phyloP scores from a whole-genome alignment of 331 rosid species.

The Erythrophleum ivorense region DNA sequence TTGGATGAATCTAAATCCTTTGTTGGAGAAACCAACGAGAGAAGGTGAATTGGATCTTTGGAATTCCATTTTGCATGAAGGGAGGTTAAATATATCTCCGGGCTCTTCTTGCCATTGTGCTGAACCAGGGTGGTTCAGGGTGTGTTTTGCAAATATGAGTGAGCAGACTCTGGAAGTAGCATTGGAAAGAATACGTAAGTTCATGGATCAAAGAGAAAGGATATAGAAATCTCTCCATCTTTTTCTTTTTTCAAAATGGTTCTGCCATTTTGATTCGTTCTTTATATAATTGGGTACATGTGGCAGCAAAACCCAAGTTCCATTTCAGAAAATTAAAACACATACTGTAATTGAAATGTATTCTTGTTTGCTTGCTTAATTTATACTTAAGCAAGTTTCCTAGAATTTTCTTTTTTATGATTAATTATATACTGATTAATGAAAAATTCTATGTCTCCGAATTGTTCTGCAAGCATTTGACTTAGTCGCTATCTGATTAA shows the following conservation, averaged over 20 bases:
- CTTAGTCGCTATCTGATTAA: slow-evolving; percentile 2
- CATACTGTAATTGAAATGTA: slow-evolving; percentile 37
- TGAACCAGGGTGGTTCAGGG: slow-evolving; percentile 99
- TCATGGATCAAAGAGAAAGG: slow-evolving; percentile 46
- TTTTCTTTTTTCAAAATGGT: slow-evolving; percentile 41
- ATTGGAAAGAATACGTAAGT: slow-evolving; percentile 59
- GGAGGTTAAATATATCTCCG: slow-evolving; percentile 84
- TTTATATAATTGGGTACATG: slow-evolving; percentile 39
- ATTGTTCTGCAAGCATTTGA: slow-evolving; percentile 29
- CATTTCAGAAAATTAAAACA: slow-evolving; percentile 29
- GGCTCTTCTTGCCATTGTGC: slow-evolving; percentile 91
- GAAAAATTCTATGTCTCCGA: slow-evolving; percentile 36
- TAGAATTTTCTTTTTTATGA: slow-evolving; percentile 25
- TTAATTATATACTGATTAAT: not conserved
- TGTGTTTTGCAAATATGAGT: slow-evolving; percentile 92
- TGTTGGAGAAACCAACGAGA: slow-evolving; percentile 57
- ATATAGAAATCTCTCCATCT: not conserved
- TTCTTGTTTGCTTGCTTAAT: slow-evolving; percentile 70
- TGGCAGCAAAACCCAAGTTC: slow-evolving; percentile 29
- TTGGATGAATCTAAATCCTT: slow-evolving; percentile 88
- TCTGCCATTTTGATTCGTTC: slow-evolving; percentile 51
- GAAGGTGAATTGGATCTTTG: slow-evolving; percentile 79
- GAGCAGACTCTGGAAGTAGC: slow-evolving; percentile 75
- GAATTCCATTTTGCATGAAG: slow-evolving; percentile 60
- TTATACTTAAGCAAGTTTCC: slow-evolving; percentile 57